Percentiles rank a stretch among this genome's conserved stretches.
Evolutionary conservation across 1,139 yeast genomes (phyloP).

Genomic region (Meyerozyma smithsonii): DNA sequence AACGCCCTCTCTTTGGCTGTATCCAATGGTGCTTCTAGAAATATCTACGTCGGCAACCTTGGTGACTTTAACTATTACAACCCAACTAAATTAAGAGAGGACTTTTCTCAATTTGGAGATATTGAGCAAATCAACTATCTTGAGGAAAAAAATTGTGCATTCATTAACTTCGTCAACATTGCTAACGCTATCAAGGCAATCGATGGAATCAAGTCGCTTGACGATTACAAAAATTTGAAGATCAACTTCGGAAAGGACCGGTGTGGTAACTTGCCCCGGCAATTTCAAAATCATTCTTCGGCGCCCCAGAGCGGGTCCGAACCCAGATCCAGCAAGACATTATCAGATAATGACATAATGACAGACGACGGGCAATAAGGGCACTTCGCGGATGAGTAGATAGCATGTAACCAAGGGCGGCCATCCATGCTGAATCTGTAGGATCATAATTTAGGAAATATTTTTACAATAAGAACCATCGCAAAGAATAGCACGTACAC

Average conservation of each 20-base stretch:
- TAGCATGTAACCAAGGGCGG: background rate
- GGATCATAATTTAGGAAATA: conserved; percentile 12
- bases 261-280: conserved; percentile 78
- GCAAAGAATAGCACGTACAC: conserved; percentile 9
- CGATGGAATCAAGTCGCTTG: conserved; percentile 48
- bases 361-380: conserved; percentile 16
- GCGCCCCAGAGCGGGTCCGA: conserved; percentile 12
- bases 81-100: conserved; percentile 55
- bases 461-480: conserved; percentile 11
- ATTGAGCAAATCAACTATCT: conserved; percentile 77
- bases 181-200: conserved; percentile 82
- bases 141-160: conserved; percentile 77
- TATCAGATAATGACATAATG: conserved; percentile 25
- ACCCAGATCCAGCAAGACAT: conserved; percentile 18
- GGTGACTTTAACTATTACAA: conserved; percentile 46
- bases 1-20: conserved; percentile 78
- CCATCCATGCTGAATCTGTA: background rate
- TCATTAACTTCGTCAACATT: conserved; percentile 74
- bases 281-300: conserved; percentile 23
- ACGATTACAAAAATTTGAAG: conserved; percentile 46
- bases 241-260: conserved; percentile 87
- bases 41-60: conserved; percentile 77
- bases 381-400: background rate
- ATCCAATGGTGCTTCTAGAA: conserved; percentile 92
- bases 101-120: conserved; percentile 69